Evolutionary conservation across 225 moss, liverwort and hornwort genomes (phyloP), one percentile per base, ranked within the genome.

Genomic region (Pleurozium schreberi): DNA sequence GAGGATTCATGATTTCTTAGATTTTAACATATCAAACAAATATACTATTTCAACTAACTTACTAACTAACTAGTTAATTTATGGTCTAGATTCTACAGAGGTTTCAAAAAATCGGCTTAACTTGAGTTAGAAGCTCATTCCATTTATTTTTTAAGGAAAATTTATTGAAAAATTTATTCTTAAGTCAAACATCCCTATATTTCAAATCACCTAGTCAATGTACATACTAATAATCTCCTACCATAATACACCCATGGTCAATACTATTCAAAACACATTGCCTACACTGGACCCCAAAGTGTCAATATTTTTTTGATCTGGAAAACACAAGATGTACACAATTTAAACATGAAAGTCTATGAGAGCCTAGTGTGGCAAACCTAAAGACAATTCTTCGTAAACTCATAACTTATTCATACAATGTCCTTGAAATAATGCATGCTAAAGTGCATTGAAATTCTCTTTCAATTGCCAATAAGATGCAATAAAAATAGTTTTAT

Each of bases 161-260:
- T 18, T 31, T 11, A 31, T 3, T 36, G 0, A 22, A 10, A 0
- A 52, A 52, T 34, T 3, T 36, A 36, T 76, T 8, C 2, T 3
- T 5, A 22, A 22, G 5, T 34, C 75, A 75, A 75, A 75, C 0
- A 0, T 2, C 1, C 2, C 3, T 36, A 36, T 23, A 34, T 8
- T 34, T 1, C 9, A 14, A 76, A 75, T 50, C 2, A 21, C 14
- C 0, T 20, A 0, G 5, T 49, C 19, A 47, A 75, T 34, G 13
- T 21, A 13, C 3, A 75, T 11, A 50, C 19, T 34, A 8, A 5
- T 1, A 0, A 76, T 22, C 34, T 52, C 12, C 8, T 33, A 20
- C 21, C 12, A 47, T 45, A 17, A 33, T 47, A 74, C 12, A 33
- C 1, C 12, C 20, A 34, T 13, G 34, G 21, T 50, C 50, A 75